These are phyloP conservation scores for Trypanosoma conorhini DNA, from an alignment of 208 protist species.

Conservation along the genomic window DNA sequence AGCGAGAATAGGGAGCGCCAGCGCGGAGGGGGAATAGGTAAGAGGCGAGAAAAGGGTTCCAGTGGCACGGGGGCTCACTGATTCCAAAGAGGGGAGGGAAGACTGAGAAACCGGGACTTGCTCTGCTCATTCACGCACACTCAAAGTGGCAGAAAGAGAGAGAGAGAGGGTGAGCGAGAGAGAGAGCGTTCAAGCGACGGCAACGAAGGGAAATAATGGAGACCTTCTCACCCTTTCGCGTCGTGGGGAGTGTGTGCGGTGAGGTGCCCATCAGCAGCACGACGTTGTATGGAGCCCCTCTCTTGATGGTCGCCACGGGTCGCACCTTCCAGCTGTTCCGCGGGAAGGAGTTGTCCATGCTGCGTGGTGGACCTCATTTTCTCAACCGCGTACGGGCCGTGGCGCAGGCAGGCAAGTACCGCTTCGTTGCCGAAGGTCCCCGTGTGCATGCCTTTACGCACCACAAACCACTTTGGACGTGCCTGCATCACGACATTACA, in stretches of 20 bases:
- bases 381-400: constrained; percentile 56
- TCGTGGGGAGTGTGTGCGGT: constrained; percentile 79
- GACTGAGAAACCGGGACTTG: too few species aligned
- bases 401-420: constrained; percentile 81
- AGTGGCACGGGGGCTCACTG: too few species aligned
- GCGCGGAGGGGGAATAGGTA: too few species aligned
- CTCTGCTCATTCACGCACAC: too few species aligned
- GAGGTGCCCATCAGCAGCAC: constrained; percentile 68
- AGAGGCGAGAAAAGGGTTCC: too few species aligned
- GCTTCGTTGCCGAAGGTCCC: constrained; percentile 72
- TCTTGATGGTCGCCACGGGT: constrained; percentile 83
- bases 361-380: constrained; percentile 81
- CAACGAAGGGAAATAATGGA: constrained; percentile 41
- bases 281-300: constrained; percentile 68
- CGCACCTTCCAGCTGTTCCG: constrained; percentile 85
- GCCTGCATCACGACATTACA: constrained; percentile 50
- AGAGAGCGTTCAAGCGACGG: not conserved
- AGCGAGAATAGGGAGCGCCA: not conserved
- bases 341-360: constrained; percentile 76
- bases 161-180: not conserved
- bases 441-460: constrained; percentile 76
- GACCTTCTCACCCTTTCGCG: constrained; percentile 79
- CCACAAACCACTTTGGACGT: constrained; percentile 82
- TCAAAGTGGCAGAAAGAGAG: too few species aligned
- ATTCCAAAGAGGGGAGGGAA: too few species aligned